Evolutionary conservation across 345 rosid genomes (phyloP).

Genomic region (Aquilaria sinensis): DNA sequence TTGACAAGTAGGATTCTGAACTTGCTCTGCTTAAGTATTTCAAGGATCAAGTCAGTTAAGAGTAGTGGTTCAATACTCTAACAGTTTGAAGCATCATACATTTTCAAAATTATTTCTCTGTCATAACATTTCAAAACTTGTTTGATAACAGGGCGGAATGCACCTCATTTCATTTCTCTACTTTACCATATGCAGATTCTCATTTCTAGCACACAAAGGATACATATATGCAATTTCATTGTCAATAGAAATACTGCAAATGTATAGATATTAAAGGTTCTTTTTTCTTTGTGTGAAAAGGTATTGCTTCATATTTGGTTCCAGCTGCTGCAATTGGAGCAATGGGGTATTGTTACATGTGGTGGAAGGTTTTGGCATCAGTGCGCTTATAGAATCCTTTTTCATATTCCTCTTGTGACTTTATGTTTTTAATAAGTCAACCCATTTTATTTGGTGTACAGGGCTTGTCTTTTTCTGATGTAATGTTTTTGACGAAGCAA

Average conservation of each 20-base stretch:
- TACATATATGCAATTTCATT: neutral
- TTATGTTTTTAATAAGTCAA: constrained; percentile 3
- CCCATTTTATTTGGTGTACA: constrained; percentile 24
- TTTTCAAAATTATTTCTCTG: no score
- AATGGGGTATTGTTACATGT: constrained; percentile 91
- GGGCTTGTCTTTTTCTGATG: constrained; percentile 91
- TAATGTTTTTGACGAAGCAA: constrained; percentile 84
- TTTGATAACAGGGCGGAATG: no score
- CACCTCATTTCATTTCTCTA: no score
- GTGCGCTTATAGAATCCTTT: neutral
- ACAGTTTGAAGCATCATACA: no score
- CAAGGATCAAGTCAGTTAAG: no score
- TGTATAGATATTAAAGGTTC: neutral
- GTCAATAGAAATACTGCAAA: neutral
- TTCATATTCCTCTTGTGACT: constrained; percentile 7
- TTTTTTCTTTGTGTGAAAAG: constrained; percentile 27
- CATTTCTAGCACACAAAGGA: no score
- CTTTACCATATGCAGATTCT: no score
- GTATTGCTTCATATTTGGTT: constrained; percentile 63
- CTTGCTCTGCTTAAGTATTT: no score
- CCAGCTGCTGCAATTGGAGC: constrained; percentile 97
- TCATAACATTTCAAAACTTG: no score
- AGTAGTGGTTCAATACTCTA: no score
- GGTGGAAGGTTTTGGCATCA: constrained; percentile 74
- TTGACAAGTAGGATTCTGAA: no score